phyloP scores from a whole-genome alignment of 768 basidiomycete species.

The Rossbeevera mucosa region DNA sequence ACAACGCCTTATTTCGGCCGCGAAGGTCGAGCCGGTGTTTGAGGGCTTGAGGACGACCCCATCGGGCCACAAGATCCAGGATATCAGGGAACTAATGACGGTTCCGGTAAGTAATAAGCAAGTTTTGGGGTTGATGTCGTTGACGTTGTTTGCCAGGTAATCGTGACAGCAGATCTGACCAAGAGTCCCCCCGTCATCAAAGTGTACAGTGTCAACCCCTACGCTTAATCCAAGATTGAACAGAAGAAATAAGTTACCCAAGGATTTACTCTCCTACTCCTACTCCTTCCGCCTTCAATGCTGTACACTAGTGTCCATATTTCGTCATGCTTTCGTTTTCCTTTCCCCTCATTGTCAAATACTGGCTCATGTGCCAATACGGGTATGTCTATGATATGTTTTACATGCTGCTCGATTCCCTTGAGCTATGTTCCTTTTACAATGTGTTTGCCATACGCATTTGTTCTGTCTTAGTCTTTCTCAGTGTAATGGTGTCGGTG shows the following conservation, averaged over 20 bases:
- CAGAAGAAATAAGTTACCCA: conserved; percentile 31
- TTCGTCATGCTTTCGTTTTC: conserved; percentile 29
- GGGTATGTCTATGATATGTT: conserved; percentile 27
- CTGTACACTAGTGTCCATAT: conserved; percentile 31
- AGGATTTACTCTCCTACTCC: background rate
- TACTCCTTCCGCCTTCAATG: conserved; percentile 8
- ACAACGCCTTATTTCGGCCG: conserved; percentile 74
- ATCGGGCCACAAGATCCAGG: conserved; percentile 91
- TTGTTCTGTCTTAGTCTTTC: conserved; percentile 18
- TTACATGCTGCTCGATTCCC: conserved; percentile 20
- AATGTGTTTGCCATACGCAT: conserved; percentile 13
- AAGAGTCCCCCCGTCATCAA: conserved; percentile 97
- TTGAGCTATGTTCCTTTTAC: conserved; percentile 12
- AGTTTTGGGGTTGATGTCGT: background rate
- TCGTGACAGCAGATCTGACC: conserved; percentile 90
- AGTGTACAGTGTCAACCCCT: conserved; percentile 94
- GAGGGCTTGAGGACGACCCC: conserved; percentile 72
- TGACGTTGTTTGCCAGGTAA: conserved; percentile 53
- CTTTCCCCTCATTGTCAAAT: conserved; percentile 24
- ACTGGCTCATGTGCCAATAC: conserved; percentile 29
- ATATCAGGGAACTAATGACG: conserved; percentile 88
- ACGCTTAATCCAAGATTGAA: conserved; percentile 51
- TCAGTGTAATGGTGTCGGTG: conserved; percentile 21
- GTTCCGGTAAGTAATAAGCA: conserved; percentile 67
- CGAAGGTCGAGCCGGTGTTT: conserved; percentile 72